Evolutionary conservation across 2,329 filamentous ascomycete species (phyloP).

Genomic region (Didymella sp.): DNA sequence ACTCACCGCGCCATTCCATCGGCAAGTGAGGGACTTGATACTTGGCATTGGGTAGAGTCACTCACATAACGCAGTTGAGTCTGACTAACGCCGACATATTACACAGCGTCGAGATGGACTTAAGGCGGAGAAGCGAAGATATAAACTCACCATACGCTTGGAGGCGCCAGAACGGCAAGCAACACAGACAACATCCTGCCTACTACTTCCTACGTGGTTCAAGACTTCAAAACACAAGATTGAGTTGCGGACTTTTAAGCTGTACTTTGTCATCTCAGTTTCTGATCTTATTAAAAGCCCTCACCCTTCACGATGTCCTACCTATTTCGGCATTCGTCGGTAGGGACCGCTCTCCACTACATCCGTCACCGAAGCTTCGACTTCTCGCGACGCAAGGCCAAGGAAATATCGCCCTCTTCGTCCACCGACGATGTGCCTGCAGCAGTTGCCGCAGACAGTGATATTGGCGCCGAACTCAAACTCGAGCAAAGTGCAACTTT

Average conservation of each 20-base stretch:
- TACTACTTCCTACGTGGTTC: not conserved
- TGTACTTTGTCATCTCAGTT: not conserved
- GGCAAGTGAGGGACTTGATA: not conserved
- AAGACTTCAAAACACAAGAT: not conserved
- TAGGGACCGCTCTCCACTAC: slow-evolving; percentile 30
- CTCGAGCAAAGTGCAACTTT: slow-evolving; percentile 36
- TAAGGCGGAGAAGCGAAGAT: slow-evolving; percentile 2
- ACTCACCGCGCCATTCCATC: slow-evolving; percentile 2
- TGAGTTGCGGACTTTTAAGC: not conserved
- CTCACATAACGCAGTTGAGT: not conserved
- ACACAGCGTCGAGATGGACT: slow-evolving; percentile 14
- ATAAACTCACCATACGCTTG: slow-evolving; percentile 4
- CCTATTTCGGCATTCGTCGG: slow-evolving; percentile 28
- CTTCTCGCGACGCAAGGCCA: slow-evolving; percentile 24
- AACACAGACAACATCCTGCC: not conserved
- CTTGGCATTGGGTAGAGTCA: slow-evolving; percentile 1
- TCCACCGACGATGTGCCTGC: slow-evolving; percentile 29
- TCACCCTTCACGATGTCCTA: slow-evolving; percentile 26
- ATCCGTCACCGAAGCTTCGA: slow-evolving; percentile 31
- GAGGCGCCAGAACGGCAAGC: slow-evolving; percentile 16
- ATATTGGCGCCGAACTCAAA: slow-evolving; percentile 28
- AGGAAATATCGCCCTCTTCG: slow-evolving; percentile 26
- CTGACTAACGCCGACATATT: slow-evolving; percentile 11
- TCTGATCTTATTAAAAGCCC: not conserved
- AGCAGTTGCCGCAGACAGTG: slow-evolving; percentile 20